phyloP scores from a whole-genome alignment of 2,329 filamentous ascomycete species.

The Zymoseptoria crescenta region DNA sequence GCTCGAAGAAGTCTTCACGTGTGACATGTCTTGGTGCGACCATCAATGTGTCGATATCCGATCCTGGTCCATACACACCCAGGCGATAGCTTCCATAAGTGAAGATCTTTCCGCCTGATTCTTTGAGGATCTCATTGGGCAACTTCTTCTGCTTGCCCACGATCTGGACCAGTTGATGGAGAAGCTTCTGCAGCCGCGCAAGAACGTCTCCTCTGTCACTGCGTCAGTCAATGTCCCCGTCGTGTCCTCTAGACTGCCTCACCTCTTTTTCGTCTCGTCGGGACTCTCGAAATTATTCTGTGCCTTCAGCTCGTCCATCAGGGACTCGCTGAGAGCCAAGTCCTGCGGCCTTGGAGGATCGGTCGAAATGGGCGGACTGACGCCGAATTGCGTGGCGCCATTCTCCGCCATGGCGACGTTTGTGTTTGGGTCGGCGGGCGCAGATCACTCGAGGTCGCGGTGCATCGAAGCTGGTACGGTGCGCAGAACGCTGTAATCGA shows the following conservation, averaged over 20 bases:
- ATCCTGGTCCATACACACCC: slow-evolving; percentile 88
- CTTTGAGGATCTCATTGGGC: slow-evolving; percentile 68
- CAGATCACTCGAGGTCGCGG: neutral
- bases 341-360: slow-evolving; percentile 70
- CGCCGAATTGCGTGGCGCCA: slow-evolving; percentile 9
- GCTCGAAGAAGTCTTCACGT: slow-evolving; percentile 83
- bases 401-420: slow-evolving; percentile 6
- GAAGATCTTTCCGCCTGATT: slow-evolving; percentile 85
- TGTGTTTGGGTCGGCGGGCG: neutral
- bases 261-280: slow-evolving; percentile 78
- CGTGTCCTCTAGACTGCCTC: slow-evolving; percentile 13
- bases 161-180: slow-evolving; percentile 76
- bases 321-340: slow-evolving; percentile 64
- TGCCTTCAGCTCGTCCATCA: slow-evolving; percentile 74
- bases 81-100: slow-evolving; percentile 94
- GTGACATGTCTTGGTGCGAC: slow-evolving; percentile 84
- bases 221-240: slow-evolving; percentile 9
- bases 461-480: neutral
- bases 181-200: slow-evolving; percentile 66
- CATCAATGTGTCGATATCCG: slow-evolving; percentile 94
- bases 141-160: slow-evolving; percentile 68
- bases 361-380: slow-evolving; percentile 59
- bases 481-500: neutral
- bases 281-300: slow-evolving; percentile 88
- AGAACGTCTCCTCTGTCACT: slow-evolving; percentile 61